Conservation (phyloP, 495 filamentous ascomycete species). For the Xylaria sp. region DNA sequence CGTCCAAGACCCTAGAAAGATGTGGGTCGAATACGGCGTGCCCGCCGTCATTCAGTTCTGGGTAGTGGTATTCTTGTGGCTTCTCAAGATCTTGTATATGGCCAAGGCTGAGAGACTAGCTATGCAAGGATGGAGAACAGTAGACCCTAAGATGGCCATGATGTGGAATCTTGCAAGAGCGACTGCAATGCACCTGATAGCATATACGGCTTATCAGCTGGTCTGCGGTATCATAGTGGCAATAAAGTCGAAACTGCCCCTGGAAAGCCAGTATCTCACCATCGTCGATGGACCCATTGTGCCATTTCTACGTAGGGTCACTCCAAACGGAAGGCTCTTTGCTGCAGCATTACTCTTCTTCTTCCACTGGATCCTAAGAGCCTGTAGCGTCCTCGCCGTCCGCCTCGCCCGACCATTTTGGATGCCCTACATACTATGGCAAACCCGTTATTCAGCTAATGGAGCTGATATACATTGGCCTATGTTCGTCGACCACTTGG, state of each 20-base stretch:
- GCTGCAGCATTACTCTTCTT: slow-evolving; percentile 22
- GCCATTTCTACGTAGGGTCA: background rate
- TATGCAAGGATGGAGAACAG: background rate
- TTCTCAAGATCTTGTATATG: slow-evolving; percentile 32
- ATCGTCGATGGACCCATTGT: background rate
- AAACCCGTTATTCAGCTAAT: slow-evolving; percentile 27
- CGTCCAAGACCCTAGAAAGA: background rate
- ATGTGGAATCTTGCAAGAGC: slow-evolving; percentile 33
- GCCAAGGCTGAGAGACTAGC: slow-evolving; percentile 24
- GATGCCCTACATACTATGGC: slow-evolving; percentile 33
- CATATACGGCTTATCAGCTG: slow-evolving; percentile 38
- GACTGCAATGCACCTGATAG: slow-evolving; percentile 33
- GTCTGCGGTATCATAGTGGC: slow-evolving; percentile 14
- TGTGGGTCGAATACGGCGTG: slow-evolving; percentile 31
- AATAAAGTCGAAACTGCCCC: background rate
- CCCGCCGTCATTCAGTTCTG: slow-evolving; percentile 30
- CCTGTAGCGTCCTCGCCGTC: slow-evolving; percentile 21
- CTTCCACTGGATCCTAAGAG: slow-evolving; percentile 29
- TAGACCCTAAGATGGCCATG: slow-evolving; percentile 28
- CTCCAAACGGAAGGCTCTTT: slow-evolving; percentile 4
- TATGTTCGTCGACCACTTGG: slow-evolving; percentile 13
- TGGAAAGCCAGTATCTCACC: background rate
- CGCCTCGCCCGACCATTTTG: slow-evolving; percentile 18
- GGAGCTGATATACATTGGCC: slow-evolving; percentile 19
- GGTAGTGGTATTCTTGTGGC: slow-evolving; percentile 28